Conservation (phyloP, 1,139 yeast genomes). For the Pichia sp. region DNA sequence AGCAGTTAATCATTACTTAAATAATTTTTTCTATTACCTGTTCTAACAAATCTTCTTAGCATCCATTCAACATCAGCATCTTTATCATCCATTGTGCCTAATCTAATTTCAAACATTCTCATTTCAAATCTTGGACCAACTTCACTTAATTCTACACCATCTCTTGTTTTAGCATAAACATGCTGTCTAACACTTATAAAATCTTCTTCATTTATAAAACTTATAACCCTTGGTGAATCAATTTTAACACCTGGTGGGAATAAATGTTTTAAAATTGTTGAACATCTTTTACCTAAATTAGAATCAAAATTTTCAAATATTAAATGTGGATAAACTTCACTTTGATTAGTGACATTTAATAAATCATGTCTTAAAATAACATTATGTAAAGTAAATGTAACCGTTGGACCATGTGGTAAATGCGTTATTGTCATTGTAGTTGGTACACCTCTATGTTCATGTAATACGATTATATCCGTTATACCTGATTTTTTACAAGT, state of each 20-base stretch:
- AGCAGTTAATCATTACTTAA: conserved; percentile 31
- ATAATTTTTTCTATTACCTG: conserved; percentile 92
- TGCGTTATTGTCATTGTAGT: conserved; percentile 89
- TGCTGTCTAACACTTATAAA: conserved; percentile 93
- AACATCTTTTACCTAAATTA: conserved; percentile 78
- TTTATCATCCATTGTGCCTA: conserved; percentile 89
- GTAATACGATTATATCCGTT: conserved; percentile 78
- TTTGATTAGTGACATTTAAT: conserved; percentile 75
- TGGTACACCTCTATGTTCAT: conserved; percentile 98
- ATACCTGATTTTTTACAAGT: conserved; percentile 70
- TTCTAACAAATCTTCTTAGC: conserved; percentile 83
- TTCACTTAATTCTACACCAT: conserved; percentile 87
- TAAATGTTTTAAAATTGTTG: conserved; percentile 71
- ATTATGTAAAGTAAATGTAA: conserved; percentile 88
- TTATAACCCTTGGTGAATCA: conserved; percentile 81
- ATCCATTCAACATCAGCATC: conserved; percentile 99
- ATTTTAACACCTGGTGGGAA: conserved; percentile 97
- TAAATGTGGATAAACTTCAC: conserved; percentile 90
- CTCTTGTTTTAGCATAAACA: conserved; percentile 82
- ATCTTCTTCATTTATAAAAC: conserved; percentile 87
- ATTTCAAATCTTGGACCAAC: conserved; percentile 98
- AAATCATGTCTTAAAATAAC: conserved; percentile 93
- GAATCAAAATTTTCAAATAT: conserved; percentile 90
- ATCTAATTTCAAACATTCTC: conserved; percentile 79
- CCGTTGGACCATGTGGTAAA: conserved; percentile 98